Base-by-base conservation (phyloP, 2,329 filamentous ascomycete species). In the Aspergillus tamarii region DNA sequence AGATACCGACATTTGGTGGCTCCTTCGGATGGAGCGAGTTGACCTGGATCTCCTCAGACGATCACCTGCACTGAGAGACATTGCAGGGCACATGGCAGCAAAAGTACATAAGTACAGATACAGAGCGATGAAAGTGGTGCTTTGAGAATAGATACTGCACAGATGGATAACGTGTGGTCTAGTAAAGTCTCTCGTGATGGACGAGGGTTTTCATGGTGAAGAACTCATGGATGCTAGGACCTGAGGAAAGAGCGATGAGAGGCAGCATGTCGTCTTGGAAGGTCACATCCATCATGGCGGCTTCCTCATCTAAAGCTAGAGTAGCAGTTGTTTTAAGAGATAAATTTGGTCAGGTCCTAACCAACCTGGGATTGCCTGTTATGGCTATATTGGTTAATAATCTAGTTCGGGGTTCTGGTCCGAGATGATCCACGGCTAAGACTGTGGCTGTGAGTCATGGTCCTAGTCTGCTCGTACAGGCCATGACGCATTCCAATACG, bases 1-100 rank as follows among this genome's bases (percentile, higher is more conserved):
- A 26, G 66, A 39, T 32, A 68, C 57, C 48, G 70, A 66, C 19
- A 62, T 61, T 57, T 67, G 69, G 43, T 71, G 73, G 36, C 67
- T 66, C 61, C 67, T 73, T 39, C 74, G 74, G 53, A 80, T 74
- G 9, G 78, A 80, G 56, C 75, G 76, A 52, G 74, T 66, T 28
- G 80, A 82, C 68, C 78, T 78, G 30, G 77, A 73, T 63, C 77
- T 73, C 65, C 75, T 74, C 43, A 81, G 68, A 56, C 68, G 72
- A 54, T 72, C 73, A 60, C 64, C 76, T 39, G 71, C 61, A 66
- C 64, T 72, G 62, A 71, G 71, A 36, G 75, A 72, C 61, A 71
- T 69, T 67, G 72, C 63, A 65, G 65, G 66, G 63, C 72, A 66
- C 70, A 72, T 75, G 62, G 62, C 71, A 63, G 46, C 12, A 14